phyloP scores from a whole-genome alignment of 108 stramenopile genomes.

The Poteriospumella lacustris region DNA sequence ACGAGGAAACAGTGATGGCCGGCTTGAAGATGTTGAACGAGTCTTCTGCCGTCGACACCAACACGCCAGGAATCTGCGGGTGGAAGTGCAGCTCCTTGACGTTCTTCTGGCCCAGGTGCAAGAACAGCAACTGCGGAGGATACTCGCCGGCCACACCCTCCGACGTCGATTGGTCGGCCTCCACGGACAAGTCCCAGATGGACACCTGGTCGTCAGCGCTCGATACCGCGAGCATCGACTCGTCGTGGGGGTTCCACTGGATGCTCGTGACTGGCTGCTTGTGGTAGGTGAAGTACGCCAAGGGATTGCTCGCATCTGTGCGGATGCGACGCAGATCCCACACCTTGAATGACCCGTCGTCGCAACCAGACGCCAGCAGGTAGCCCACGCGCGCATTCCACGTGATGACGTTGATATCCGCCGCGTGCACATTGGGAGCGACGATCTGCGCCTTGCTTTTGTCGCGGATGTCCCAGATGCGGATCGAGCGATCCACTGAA shows the following conservation, averaged over 20 bases:
- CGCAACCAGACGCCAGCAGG: slow-evolving; percentile 82
- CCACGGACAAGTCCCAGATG: slow-evolving; percentile 91
- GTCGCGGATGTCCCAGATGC: slow-evolving; percentile 83
- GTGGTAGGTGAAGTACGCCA: slow-evolving; percentile 83
- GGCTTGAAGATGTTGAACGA: slow-evolving; percentile 92
- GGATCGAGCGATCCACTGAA: slow-evolving; percentile 68
- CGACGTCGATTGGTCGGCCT: slow-evolving; percentile 71
- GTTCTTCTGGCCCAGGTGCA: slow-evolving; percentile 81
- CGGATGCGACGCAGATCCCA: slow-evolving; percentile 88
- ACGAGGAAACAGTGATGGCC: slow-evolving; percentile 15
- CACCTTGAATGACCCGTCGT: slow-evolving; percentile 81
- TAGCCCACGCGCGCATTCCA: slow-evolving; percentile 87
- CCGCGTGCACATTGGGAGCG: slow-evolving; percentile 58
- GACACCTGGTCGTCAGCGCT: slow-evolving; percentile 78
- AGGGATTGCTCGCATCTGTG: slow-evolving; percentile 30
- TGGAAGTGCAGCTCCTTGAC: slow-evolving; percentile 94
- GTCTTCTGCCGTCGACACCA: slow-evolving; percentile 85
- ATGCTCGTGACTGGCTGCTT: slow-evolving; percentile 78
- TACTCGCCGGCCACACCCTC: slow-evolving; percentile 50
- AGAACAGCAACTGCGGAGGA: slow-evolving; percentile 94
- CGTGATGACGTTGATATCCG: slow-evolving; percentile 88
- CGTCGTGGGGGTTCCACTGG: slow-evolving; percentile 96
- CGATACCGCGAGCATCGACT: slow-evolving; percentile 74
- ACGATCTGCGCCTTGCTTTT: slow-evolving; percentile 68
- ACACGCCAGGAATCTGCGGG: slow-evolving; percentile 88